Evolutionary conservation across 2,329 filamentous ascomycete genomes (phyloP), one percentile per base, ranked within the genome.

Genomic region (Aphanocladium album): DNA sequence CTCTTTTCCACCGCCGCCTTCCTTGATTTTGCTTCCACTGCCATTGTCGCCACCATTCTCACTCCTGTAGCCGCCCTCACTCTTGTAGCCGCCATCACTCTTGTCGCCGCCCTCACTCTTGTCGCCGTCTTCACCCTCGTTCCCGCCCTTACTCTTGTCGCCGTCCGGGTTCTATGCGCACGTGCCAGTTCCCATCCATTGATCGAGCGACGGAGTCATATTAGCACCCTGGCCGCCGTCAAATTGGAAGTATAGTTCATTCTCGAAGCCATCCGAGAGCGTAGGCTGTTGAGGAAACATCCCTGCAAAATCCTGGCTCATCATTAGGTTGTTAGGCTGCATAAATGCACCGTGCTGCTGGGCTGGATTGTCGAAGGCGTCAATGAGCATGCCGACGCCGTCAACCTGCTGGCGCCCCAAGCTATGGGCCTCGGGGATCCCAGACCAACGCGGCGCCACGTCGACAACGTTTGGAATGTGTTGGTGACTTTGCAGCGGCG

Each of bases 231-330:
- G 45, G 35, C 46, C 67, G 2, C 77, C 78, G 43, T 77, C 71
- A 25, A 79, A 73, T 59, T 77, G 77, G 51, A 73, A 74, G 62
- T 77, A 76, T 56, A 82, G 65, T 66, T 81, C 79, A 9, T 68
- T 71, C 63, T 80, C 76, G 62, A 77, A 82, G 1, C 79, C 79
- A 60, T 81, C 79, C 47, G 74, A 74, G 8, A 70, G 66, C 35
- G 21, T 50, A 3, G 37, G 23, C 35, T 43, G 50, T 21, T 60
- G 55, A 33, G 46, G 45, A 12, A 37, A 41, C 27, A 59, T 25
- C 17, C 45, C 45, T 3, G 55, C 23, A n/a, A 57, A 17, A 21
- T 49, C 43, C 33, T 39, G 45, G 33, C 45, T 25, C 23, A 57
- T 39, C 41, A 57, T 57, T 14, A 57, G 23, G 17, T n/a, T 35